Evolutionary conservation across 192 early-diverging fungal species (phyloP), one percentile per base, ranked within the genome.

Genomic region (Rhizoclosmatium globosum): DNA sequence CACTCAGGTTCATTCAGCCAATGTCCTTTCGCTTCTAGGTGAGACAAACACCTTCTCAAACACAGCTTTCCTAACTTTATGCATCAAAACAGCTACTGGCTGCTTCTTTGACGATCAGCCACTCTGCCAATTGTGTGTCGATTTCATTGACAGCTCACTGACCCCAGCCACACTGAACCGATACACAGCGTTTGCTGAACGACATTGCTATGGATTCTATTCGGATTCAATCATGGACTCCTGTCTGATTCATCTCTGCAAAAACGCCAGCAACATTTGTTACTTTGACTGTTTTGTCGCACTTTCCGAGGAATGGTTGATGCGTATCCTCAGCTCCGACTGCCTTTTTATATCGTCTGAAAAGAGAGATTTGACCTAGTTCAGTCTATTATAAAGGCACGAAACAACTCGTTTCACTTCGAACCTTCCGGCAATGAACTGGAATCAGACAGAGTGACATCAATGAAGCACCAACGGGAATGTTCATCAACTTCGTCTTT

Each of bases 161-260:
- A 70, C 73, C 17, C n/a, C 50, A 3, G 21, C 56, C 1, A 86
- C 83, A 0, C 74, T 85, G 1, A n/a, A 81, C 39, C 64, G 64
- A n/a, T 85, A 85, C 62, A 44, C 85, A 4, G 41, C 65, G 2
- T 86, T 86, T 57, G 65, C 75, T 19, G 83, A 82, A 47, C 13
- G 3, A 15, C 76, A 43, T 41, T 86, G 60, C 72, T 82, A 86
- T 71, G 85, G 85, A 43, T 41, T 48, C 17, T 65, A 80, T 64
- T 81, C 83, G 2, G 75, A 71, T 3, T 31, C 74, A 7, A 85
- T 86, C 45, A 19, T 72, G 1, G 75, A 86, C 39, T 73, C 70
- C 11, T 81, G 78, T 72, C 44, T 86, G 13, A 77, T 47, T 0
- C 68, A 47, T 45, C 71, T 86, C 4, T 86, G 85, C 61, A 78